Conservation (phyloP, 2,329 filamentous ascomycete species). For the Uncinocarpus reesii region DNA sequence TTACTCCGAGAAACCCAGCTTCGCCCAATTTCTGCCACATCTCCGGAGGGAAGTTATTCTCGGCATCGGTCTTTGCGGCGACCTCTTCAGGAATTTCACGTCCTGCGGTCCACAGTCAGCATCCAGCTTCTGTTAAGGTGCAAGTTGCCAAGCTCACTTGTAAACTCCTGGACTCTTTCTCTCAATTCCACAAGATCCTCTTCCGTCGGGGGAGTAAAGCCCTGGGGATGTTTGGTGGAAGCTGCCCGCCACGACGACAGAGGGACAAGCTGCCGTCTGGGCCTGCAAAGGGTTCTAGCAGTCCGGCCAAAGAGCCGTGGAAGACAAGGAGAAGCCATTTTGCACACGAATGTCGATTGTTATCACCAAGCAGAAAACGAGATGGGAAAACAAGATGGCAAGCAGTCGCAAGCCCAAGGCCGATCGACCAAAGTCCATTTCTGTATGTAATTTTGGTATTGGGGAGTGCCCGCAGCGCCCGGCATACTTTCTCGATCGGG, state of each 20-base stretch:
- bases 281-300: conserved; percentile 23
- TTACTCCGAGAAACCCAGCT: conserved; percentile 84
- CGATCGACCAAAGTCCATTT: not conserved
- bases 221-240: conserved; percentile 59
- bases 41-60: conserved; percentile 75
- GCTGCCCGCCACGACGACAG: conserved; percentile 34
- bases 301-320: conserved; percentile 27
- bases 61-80: conserved; percentile 69
- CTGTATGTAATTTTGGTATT: not conserved
- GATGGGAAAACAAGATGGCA: not conserved
- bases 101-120: conserved; percentile 33
- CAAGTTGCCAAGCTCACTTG: conserved; percentile 35
- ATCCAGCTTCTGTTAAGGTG: not conserved
- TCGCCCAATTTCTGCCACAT: conserved; percentile 94
- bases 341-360: not conserved
- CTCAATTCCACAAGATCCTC: conserved; percentile 71
- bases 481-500: conserved; percentile 1
- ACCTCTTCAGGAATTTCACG: conserved; percentile 78
- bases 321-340: conserved; percentile 28
- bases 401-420: not conserved
- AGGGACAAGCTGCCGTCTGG: conserved; percentile 23
- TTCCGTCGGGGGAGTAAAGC: conserved; percentile 55
- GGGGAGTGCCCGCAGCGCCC: not conserved
- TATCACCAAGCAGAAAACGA: not conserved
- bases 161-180: conserved; percentile 79